phyloP scores from a whole-genome alignment of 2,329 filamentous ascomycete genomes.

The Lasiodiplodia theobromae region DNA sequence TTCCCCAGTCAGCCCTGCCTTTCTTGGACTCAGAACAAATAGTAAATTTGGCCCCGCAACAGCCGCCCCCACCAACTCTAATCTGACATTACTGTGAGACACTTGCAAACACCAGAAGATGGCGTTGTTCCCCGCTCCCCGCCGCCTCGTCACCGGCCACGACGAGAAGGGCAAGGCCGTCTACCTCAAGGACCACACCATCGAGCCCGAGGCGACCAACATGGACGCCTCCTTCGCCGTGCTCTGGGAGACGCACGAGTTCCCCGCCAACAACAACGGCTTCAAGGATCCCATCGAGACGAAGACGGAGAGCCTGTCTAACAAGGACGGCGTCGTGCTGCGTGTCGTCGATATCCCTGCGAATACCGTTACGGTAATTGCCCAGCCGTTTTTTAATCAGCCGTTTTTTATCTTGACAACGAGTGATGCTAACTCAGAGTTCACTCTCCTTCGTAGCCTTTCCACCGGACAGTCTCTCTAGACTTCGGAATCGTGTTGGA shows the following conservation, averaged over 20 bases:
- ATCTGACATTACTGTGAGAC: background rate
- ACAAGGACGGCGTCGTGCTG: slow-evolving; percentile 21
- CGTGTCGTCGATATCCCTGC: slow-evolving; percentile 19
- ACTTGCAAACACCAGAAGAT: background rate
- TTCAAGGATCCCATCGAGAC: slow-evolving; percentile 3
- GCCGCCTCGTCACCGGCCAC: slow-evolving; percentile 20
- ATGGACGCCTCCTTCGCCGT: slow-evolving; percentile 21
- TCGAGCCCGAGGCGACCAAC: slow-evolving; percentile 9
- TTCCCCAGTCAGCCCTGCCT: background rate
- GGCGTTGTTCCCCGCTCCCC: slow-evolving; percentile 12
- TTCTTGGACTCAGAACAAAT: background rate
- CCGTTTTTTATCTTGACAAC: too few species aligned
- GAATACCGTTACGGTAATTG: slow-evolving; percentile 5
- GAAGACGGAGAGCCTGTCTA: background rate
- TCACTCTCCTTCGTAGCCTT: background rate
- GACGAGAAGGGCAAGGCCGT: slow-evolving; percentile 16
- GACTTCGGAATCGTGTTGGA: slow-evolving; percentile 14
- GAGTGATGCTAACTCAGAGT: background rate
- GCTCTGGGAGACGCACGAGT: slow-evolving; percentile 23
- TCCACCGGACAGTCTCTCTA: slow-evolving; percentile 12
- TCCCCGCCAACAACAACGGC: slow-evolving; percentile 20
- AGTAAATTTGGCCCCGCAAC: background rate
- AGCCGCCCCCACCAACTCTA: background rate
- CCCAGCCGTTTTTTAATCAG: too few species aligned
- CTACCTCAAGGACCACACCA: slow-evolving; percentile 19